Conservation (phyloP, 176 grass and related monocot species). For the Raddia distichophylla region DNA sequence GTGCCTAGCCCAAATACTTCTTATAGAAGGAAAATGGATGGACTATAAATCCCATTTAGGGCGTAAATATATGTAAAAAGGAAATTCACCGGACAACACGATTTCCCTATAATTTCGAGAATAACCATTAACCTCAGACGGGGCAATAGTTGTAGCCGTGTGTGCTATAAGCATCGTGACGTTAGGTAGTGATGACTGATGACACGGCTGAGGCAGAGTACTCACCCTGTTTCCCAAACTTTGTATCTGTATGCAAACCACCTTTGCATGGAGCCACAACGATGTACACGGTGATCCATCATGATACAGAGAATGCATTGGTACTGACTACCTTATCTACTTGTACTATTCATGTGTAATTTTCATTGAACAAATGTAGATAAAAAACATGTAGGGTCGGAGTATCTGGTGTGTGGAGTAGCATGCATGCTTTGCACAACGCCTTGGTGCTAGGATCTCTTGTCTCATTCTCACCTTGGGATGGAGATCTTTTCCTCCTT, state of each 20-base stretch:
- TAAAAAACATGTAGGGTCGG: conserved; percentile 22
- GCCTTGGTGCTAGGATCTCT: conserved; percentile 7
- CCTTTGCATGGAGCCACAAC: not conserved
- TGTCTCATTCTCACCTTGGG: not conserved
- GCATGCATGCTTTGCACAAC: not conserved
- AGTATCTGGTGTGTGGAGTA: conserved; percentile 28
- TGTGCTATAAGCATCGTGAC: conserved; percentile 12
- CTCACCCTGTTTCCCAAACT: not conserved
- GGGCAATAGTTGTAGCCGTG: not conserved
- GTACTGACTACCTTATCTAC: not conserved
- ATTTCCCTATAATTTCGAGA: not conserved
- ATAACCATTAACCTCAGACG: not conserved
- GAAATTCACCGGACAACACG: not conserved
- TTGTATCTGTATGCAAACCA: not conserved
- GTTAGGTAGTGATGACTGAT: conserved; percentile 3
- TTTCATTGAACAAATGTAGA: conserved; percentile 22
- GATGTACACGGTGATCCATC: not conserved
- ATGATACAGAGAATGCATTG: not conserved
- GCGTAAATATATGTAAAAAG: not conserved
- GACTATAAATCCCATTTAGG: not conserved
- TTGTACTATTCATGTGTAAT: conserved; percentile 12
- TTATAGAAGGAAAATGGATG: no score
- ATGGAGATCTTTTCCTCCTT: conserved; percentile 22
- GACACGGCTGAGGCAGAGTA: not conserved
- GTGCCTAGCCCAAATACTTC: no score